A percentile compares a stretch with the other conserved stretches of the same genome.
phyloP scores from a whole-genome alignment of 805 yeast species.

The Monosporozyma siamensis region DNA sequence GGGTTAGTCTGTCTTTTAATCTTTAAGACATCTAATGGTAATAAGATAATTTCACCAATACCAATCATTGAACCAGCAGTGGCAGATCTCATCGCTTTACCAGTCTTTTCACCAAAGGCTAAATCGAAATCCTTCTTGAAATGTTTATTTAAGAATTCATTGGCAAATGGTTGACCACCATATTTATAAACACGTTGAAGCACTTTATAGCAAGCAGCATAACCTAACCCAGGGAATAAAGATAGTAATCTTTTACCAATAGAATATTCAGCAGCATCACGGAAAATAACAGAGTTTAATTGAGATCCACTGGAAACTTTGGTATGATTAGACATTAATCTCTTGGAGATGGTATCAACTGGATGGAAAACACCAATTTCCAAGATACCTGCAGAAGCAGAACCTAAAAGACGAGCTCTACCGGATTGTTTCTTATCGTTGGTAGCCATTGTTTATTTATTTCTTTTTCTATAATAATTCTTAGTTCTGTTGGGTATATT shows the following conservation, averaged over 20 bases:
- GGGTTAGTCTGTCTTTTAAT: conserved; percentile 99
- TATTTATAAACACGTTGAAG: conserved; percentile 96
- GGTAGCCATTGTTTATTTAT: conserved; percentile 5
- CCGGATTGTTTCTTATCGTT: conserved; percentile 77
- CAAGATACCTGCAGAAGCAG: conserved; percentile 95
- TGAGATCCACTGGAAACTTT: conserved; percentile 53
- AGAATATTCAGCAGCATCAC: conserved; percentile 66
- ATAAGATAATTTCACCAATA: conserved; percentile 90
- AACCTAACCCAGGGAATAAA: conserved; percentile 94
- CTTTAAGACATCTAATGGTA: conserved; percentile 93
- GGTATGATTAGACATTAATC: conserved; percentile 79
- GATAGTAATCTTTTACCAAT: conserved; percentile 65
- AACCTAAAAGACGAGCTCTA: conserved; percentile 82
- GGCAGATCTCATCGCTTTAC: conserved; percentile 94
- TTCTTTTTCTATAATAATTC: too few relatives aligned
- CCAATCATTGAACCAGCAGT: conserved; percentile 97
- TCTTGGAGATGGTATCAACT: conserved; percentile 93
- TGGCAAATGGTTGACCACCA: conserved; percentile 98
- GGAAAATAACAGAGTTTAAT: conserved; percentile 80
- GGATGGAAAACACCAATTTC: conserved; percentile 98
- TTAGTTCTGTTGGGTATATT: too few relatives aligned
- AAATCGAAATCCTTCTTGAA: conserved; percentile 62
- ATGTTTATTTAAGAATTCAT: conserved; percentile 76
- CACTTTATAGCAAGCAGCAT: conserved; percentile 95
- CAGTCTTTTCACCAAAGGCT: conserved; percentile 84